A percentile compares a stretch with the other conserved stretches of the same genome.
These are phyloP conservation scores for Microbotryum lychnidis-dioicae DNA, from an alignment of 1,284 basidiomycete genomes.

Conservation along the genomic window DNA sequence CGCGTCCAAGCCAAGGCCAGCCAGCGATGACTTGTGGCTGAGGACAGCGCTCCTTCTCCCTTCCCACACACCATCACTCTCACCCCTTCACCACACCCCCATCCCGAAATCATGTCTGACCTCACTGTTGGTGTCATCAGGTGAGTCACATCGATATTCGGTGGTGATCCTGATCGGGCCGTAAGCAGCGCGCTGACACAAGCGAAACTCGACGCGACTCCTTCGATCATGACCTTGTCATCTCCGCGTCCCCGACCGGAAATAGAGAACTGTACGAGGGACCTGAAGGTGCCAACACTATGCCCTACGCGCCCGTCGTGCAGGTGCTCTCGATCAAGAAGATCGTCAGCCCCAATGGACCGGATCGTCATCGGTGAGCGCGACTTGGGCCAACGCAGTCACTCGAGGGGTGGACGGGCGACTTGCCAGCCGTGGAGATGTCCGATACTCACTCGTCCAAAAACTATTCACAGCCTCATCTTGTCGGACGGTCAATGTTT, in stretches of 20 bases:
- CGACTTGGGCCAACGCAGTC: too few species aligned
- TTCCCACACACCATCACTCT: too few species aligned
- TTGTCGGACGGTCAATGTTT: slow-evolving; percentile 67
- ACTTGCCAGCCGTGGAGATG: neutral
- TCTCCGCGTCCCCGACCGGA: neutral
- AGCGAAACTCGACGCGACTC: neutral
- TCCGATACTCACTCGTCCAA: slow-evolving; percentile 41
- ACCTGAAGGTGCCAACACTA: slow-evolving; percentile 4
- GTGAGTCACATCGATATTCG: neutral
- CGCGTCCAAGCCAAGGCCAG: too few species aligned
- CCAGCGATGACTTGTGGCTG: too few species aligned
- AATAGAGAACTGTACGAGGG: slow-evolving; percentile 22
- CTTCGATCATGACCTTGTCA: neutral
- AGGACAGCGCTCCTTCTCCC: too few species aligned
- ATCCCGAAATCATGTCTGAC: neutral
- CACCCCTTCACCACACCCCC: too few species aligned
- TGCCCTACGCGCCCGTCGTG: slow-evolving; percentile 49
- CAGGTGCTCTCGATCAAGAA: slow-evolving; percentile 78
- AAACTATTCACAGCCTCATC: slow-evolving; percentile 41
- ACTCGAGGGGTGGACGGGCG: neutral
- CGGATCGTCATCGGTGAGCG: too few species aligned
- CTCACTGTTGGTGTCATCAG: slow-evolving; percentile 10
- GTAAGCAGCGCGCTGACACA: neutral
- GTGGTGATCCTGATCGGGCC: neutral
- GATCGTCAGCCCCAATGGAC: slow-evolving; percentile 44